Base-by-base conservation (phyloP, 306 rosid species). In the Dicorynia guianensis region DNA sequence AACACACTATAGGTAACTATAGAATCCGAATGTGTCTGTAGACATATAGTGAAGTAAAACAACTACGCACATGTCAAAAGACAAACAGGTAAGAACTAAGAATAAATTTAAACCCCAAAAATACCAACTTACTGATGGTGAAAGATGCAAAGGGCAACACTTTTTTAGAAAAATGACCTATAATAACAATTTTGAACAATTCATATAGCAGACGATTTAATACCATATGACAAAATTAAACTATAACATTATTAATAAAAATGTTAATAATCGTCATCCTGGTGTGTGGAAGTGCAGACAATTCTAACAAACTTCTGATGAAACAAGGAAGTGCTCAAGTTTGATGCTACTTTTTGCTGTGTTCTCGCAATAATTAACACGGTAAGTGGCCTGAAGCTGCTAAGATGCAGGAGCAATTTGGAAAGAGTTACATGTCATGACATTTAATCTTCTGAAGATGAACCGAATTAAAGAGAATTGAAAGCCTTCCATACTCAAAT, bases 81-180 rank as follows among this genome's bases (percentile, higher is more conserved):
- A 85, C 42, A 75, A 73, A 78, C 43, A 34, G 42, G 15, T 55
- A 50, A 54, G 35, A 62, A 25, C 11, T 4, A 74, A 74, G 42
- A 25, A 25, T 25, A 25, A 25, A 25, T 35, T 72, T 56, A 15
- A 58, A 20, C 30, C 61, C 35, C 77, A 53, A 80, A 46, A 40
- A 73, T n/a, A 63, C 49, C 65, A 80, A 82, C 95, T 81, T 87
- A 95, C 98, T 2, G 82, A 81, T 40, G 80, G 5, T 4, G 89
- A 79, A 73, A 79, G 79, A 74, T 59, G 72, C 38, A 85, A 63
- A 19, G 83, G 73, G 25, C 72, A 44, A 77, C 61, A 62, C 79
- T 66, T 87, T 72, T 70, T 81, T 68, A 20, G 80, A 10, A 62
- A 76, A 69, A 34, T 30, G 56, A 43, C 88, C 97, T 95, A 85